Evolutionary conservation across 1,284 basidiomycete genomes (phyloP).

Genomic region (Agaricales sp.): DNA sequence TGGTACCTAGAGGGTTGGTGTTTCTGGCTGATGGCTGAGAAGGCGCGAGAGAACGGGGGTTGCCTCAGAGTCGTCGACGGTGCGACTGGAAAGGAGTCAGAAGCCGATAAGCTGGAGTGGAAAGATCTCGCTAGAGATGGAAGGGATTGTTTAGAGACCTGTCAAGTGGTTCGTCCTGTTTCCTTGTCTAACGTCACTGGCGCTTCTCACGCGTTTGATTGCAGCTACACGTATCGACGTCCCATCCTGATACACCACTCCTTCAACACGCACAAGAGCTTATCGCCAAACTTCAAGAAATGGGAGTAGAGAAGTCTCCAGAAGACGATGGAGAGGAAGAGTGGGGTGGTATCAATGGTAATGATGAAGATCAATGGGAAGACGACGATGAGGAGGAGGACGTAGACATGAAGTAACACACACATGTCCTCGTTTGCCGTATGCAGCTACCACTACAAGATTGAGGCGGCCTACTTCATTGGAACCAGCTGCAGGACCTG

Average conservation of each 20-base stretch:
- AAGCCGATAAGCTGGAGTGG: constrained; percentile 44
- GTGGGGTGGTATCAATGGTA: constrained; percentile 44
- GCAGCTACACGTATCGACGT: constrained; percentile 65
- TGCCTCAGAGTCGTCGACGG: constrained; percentile 28
- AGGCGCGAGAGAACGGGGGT: constrained; percentile 46
- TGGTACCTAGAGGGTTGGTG: constrained; percentile 97
- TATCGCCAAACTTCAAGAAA: constrained; percentile 53
- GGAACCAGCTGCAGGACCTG: too few species aligned
- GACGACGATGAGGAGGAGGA: constrained; percentile 35
- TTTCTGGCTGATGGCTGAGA: constrained; percentile 73
- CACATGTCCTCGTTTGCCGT: too few species aligned
- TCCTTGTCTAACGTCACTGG: too few species aligned
- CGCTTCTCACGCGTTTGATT: constrained; percentile 5
- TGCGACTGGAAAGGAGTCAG: background rate
- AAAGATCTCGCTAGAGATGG: constrained; percentile 77
- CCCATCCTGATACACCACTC: constrained; percentile 72
- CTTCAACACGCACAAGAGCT: constrained; percentile 73
- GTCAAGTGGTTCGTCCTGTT: constrained; percentile 64
- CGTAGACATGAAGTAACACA: constrained; percentile 46
- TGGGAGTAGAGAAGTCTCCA: constrained; percentile 59
- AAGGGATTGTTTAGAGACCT: constrained; percentile 76
- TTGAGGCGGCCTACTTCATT: too few species aligned
- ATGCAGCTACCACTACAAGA: too few species aligned
- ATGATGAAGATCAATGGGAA: constrained; percentile 38
- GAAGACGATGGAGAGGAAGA: constrained; percentile 40